A percentile compares a stretch with the other conserved stretches of the same genome.
Conservation (phyloP, 495 filamentous ascomycete genomes). For the Penicillium dipodomyicola region DNA sequence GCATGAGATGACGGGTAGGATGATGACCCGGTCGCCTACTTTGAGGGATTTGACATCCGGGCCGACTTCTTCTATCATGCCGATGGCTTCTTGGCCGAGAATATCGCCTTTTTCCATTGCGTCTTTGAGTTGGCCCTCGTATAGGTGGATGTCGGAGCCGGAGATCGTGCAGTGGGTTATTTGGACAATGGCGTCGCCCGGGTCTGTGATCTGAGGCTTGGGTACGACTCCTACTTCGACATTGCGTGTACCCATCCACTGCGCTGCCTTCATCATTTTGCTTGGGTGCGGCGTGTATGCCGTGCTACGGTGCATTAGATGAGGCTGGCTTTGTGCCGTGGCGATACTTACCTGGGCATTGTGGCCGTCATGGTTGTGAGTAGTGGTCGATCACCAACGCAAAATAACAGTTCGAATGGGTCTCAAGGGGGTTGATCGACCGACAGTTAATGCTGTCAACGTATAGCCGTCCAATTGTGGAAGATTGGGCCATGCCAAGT, state of each 20-base stretch:
- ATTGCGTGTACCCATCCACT: constrained; percentile 27
- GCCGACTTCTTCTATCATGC: constrained; percentile 36
- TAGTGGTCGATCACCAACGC: neutral
- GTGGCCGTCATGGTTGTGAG: constrained; percentile 4
- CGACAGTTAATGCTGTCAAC: neutral
- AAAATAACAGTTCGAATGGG: neutral
- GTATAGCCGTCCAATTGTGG: neutral
- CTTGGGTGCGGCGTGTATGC: constrained; percentile 27
- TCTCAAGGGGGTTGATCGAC: neutral
- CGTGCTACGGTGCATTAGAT: neutral
- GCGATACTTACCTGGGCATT: constrained; percentile 6
- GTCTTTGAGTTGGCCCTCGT: constrained; percentile 28
- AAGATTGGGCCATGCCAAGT: neutral
- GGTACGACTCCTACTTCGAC: constrained; percentile 28
- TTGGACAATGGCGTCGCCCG: constrained; percentile 35
- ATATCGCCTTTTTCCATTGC: constrained; percentile 64
- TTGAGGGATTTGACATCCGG: constrained; percentile 25
- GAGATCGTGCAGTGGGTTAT: constrained; percentile 37
- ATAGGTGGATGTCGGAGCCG: constrained; percentile 33
- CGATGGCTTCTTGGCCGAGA: constrained; percentile 45
- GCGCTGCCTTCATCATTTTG: constrained; percentile 30
- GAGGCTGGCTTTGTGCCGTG: neutral
- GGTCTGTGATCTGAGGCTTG: constrained; percentile 33
- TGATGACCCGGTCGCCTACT: constrained; percentile 38
- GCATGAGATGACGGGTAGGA: constrained; percentile 63